Evolutionary conservation across 495 filamentous ascomycete species (phyloP), one percentile per base, ranked within the genome.

Genomic region (Annulohypoxylon bovei): DNA sequence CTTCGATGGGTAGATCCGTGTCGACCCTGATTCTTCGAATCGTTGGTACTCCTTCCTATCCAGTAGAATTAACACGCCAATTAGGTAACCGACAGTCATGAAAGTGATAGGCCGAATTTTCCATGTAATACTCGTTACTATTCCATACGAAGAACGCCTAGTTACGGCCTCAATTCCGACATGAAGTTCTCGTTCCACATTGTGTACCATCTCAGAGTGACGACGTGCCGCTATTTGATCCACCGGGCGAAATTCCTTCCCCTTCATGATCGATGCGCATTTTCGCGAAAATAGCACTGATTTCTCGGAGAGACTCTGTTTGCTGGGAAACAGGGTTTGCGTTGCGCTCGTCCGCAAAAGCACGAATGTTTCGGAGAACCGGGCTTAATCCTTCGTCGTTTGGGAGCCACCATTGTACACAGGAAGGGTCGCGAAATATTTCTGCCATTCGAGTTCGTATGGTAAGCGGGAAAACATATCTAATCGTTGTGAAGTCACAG

Each of bases 381-480:
- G 86, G 83, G 3, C 87, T 86, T 70, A 89, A 90, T 20, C 87
- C 88, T 81, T 93, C 91, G 72, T 93, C 88, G 73, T 94, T 88
- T 2, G 93, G 92, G 22, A 96, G 86, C 93, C 93, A 97, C 93
- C 93, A 97, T 37, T 90, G 85, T 56, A 86, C 83, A 62, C 92
- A 83, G 54, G 88, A 89, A 8, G 88, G 85, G 33, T 90, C 82
- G 68, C 85, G 81, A 85, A 93, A 97, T 32, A 91, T 75, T 28
- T 89, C 86, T 12, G 91, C 87, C 82, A 99, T 89, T 55, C 85
- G 87, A 23, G 80, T 78, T 71, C 95, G 92, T 78, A 94, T 90
- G 42, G 86, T 88, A 28, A 86, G 79, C 6, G 94, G 90, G 66
- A 90, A 93, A 25, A 96, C 90, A 77, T 96, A 97, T 44, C 95